Conservation (phyloP, 73 alveolate genomes). For the Urostyla sp. region DNA sequence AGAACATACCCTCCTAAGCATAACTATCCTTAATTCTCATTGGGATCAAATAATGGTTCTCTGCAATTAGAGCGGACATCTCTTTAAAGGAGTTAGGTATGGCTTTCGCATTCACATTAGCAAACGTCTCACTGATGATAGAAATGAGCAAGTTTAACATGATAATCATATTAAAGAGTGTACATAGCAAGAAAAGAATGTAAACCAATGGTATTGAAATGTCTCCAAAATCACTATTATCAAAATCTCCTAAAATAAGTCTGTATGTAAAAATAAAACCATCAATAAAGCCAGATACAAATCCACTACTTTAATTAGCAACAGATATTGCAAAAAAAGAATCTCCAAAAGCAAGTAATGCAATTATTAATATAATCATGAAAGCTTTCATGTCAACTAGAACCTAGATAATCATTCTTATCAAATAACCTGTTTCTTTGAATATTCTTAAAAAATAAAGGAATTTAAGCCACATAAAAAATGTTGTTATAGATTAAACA, state of each 20-base stretch:
- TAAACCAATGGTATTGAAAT: constrained; percentile 1
- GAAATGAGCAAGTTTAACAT: constrained; percentile 31
- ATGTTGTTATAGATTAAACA: not conserved
- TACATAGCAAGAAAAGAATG: not conserved
- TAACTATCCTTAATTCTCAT: not conserved
- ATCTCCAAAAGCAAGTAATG: constrained; percentile 40
- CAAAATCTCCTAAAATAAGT: constrained; percentile 35
- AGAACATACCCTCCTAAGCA: not conserved
- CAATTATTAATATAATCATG: constrained; percentile 11
- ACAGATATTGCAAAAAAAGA: not conserved
- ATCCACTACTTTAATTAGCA: not conserved
- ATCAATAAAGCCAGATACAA: not conserved
- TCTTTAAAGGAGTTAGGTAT: not conserved
- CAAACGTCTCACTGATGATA: constrained; percentile 13
- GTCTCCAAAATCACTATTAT: constrained; percentile 19
- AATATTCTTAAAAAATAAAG: constrained; percentile 51
- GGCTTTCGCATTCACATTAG: not conserved
- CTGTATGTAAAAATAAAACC: constrained; percentile 8
- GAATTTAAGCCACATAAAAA: constrained; percentile 39
- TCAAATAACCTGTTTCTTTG: constrained; percentile 32
- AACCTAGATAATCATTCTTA: constrained; percentile 47
- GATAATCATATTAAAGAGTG: not conserved
- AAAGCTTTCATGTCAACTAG: constrained; percentile 15
- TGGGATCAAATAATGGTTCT: constrained; percentile 16
- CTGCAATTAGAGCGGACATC: not conserved